A percentile compares a stretch with the other conserved stretches of the same genome.
Conservation (phyloP, 2,329 filamentous ascomycete species). For the Colletotrichum karsti region DNA sequence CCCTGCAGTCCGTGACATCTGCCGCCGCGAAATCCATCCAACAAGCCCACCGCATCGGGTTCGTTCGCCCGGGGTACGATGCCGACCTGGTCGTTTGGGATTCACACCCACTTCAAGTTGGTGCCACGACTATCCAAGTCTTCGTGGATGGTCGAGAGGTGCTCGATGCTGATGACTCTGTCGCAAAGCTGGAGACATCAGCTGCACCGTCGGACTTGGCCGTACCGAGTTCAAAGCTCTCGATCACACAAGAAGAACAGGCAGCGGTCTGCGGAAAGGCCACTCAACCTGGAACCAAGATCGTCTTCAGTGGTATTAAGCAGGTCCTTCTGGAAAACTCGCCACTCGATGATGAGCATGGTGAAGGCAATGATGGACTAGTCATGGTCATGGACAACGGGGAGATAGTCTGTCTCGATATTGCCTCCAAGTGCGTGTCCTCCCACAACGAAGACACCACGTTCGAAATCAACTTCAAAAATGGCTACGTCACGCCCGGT, state of each 20-base stretch:
- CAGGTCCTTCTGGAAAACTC: too few species aligned
- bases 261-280: neutral
- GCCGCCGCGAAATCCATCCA: constrained; percentile 52
- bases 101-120: constrained; percentile 52
- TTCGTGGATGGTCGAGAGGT: constrained; percentile 51
- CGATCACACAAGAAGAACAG: neutral
- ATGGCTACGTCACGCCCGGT: constrained; percentile 57
- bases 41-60: constrained; percentile 52
- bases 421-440: neutral
- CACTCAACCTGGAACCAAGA: neutral
- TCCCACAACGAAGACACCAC: neutral
- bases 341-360: neutral
- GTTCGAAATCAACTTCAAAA: constrained; percentile 43
- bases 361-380: neutral
- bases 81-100: constrained; percentile 60
- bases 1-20: constrained; percentile 52
- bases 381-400: neutral
- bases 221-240: neutral
- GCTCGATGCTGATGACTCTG: neutral
- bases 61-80: constrained; percentile 52
- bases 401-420: neutral
- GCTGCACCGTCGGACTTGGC: too few species aligned
- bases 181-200: too few species aligned
- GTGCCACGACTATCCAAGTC: constrained; percentile 54
- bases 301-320: neutral